Conservation (phyloP, 148 eudicot species). For the Mesembryanthemum crystallinum region DNA sequence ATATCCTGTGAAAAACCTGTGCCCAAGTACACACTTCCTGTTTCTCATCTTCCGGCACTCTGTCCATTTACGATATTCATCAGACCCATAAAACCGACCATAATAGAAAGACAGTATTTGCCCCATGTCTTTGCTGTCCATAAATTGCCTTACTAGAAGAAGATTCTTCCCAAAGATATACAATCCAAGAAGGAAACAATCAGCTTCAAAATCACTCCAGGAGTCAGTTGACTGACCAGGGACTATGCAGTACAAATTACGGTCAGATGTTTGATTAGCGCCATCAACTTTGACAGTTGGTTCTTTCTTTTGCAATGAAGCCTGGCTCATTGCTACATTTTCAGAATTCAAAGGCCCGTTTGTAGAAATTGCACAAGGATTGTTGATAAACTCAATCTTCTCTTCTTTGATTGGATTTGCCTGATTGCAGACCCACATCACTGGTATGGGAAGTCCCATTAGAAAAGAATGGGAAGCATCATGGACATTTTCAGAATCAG, state of each 20-base stretch:
- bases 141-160: slow-evolving; percentile 45
- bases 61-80: slow-evolving; percentile 58
- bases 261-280: neutral
- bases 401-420: slow-evolving; percentile 17
- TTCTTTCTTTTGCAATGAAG: slow-evolving; percentile 9
- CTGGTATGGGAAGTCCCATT: slow-evolving; percentile 53
- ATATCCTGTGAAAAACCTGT: slow-evolving; percentile 62
- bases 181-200: slow-evolving; percentile 67
- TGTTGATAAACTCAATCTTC: slow-evolving; percentile 6
- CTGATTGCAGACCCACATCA: slow-evolving; percentile 40
- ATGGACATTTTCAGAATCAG: slow-evolving; percentile 11
- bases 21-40: slow-evolving; percentile 57
- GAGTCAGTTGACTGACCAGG: slow-evolving; percentile 39
- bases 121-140: slow-evolving; percentile 55
- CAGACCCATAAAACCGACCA: slow-evolving; percentile 54
- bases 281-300: slow-evolving; percentile 17
- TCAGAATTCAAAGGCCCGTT: slow-evolving; percentile 20
- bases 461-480: slow-evolving; percentile 31
- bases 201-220: slow-evolving; percentile 63
- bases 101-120: slow-evolving; percentile 56
- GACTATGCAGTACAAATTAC: slow-evolving; percentile 34
- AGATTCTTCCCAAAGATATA: slow-evolving; percentile 76
- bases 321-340: slow-evolving; percentile 11
- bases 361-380: slow-evolving; percentile 6
- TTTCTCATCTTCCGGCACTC: slow-evolving; percentile 59